phyloP scores from a whole-genome alignment of 345 rosid genomes.

The Turritis glabra region DNA sequence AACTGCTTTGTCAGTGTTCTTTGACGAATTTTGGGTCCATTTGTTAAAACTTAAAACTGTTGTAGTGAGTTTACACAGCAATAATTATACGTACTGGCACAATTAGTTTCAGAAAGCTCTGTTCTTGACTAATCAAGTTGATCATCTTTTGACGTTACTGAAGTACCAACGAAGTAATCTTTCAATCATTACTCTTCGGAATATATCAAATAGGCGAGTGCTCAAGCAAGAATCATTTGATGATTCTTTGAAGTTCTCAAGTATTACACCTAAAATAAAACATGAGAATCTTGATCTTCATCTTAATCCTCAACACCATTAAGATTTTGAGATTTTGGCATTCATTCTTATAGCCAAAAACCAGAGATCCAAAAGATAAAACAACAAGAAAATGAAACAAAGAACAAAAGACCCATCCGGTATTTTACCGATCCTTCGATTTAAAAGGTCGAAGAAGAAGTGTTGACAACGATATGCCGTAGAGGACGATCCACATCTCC shows the following conservation, averaged over 20 bases:
- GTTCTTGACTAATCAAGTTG: no score
- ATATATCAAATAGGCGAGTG: not conserved
- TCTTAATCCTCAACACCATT: no score
- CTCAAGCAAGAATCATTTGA: conserved; percentile 14
- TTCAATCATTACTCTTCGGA: not conserved
- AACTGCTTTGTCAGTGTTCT: no score
- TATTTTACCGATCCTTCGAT: not conserved
- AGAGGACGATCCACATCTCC: conserved; percentile 72
- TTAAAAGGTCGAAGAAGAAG: conserved; percentile 44
- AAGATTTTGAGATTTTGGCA: conserved; percentile 33
- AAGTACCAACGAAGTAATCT: no score
- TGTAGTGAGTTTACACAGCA: not conserved
- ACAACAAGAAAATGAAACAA: conserved; percentile 1
- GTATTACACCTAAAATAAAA: conserved; percentile 21
- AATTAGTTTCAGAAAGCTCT: no score
- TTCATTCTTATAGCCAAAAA: conserved; percentile 26
- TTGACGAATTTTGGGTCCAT: no score
- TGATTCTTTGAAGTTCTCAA: conserved; percentile 29
- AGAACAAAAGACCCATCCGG: not conserved
- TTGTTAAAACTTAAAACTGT: no score
- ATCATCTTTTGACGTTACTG: no score
- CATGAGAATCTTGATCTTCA: conserved; percentile 31
- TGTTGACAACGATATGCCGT: conserved; percentile 70
- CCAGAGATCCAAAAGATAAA: conserved; percentile 1
- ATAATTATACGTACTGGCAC: not conserved